Base-by-base conservation (phyloP, 805 yeast genomes). In the Scheffersomyces ergatensis region DNA sequence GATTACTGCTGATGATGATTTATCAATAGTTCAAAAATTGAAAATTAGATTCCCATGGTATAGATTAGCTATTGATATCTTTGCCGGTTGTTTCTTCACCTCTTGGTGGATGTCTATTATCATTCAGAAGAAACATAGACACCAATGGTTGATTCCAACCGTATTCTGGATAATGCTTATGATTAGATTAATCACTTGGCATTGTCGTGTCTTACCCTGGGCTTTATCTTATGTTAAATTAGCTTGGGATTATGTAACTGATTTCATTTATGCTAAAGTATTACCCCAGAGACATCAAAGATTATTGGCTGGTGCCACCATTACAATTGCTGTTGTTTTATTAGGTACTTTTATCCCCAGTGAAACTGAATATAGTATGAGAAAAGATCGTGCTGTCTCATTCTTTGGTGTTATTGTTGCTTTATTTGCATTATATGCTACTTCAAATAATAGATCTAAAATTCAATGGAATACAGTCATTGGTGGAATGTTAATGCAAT, bases 391-490 rank as follows among this genome's bases (percentile, higher is more conserved):
- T 42, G 82, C 78, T 3, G 63, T 79, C 34, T 77, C 85, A 5
- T 76, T 80, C 49, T 68, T 77, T 37, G 85, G 85, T 0, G 58
- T 72, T 38, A 51, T 74, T 25, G 75, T 79, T 21, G 68, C 81
- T 15, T 49, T 78, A 30, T 49, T 57, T 24, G 63, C 63, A 0
- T 65, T 80, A 39, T 78, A 57, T 43, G 37, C 60, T 31, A 68
- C 82, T 26, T 75, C 82, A 11, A 63, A 62, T 27, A 65, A 76
- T 55, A 62, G 78, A 48, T 39, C 53, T 19, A 64, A 59, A 38
- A 66, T 80, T 48, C 65, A 70, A 40, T 80, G 84, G 83, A 71
- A 76, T 47, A 76, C 83, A 3, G 83, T 80, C 19, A 74, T 77
- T 45, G 74, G 76, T 24, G 85, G 84, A 31, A 66, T 76, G 64